Evolutionary conservation across 345 rosid species (phyloP).

Genomic region (Eucalyptus urophylla): DNA sequence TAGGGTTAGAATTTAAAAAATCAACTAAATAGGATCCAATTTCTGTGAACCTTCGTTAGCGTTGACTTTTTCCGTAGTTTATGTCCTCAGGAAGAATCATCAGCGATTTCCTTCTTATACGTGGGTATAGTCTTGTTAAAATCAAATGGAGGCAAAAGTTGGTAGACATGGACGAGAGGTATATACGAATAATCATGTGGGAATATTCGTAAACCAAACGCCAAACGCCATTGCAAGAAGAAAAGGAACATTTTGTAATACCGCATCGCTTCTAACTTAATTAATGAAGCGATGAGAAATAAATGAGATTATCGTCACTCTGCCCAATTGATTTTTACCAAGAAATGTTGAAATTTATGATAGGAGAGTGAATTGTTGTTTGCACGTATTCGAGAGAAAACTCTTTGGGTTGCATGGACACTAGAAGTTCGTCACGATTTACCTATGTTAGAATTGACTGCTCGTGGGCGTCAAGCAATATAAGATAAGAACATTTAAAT

Average conservation of each 20-base stretch:
- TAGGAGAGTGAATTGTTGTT: neutral
- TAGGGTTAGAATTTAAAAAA: neutral
- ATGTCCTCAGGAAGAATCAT: neutral
- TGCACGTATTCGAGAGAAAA: no score
- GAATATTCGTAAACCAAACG: neutral
- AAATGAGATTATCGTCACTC: neutral
- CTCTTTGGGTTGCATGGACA: neutral
- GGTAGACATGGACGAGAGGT: neutral
- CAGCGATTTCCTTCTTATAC: neutral
- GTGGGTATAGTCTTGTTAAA: neutral
- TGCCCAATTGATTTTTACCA: neutral
- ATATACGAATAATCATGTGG: neutral
- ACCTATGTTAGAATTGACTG: neutral
- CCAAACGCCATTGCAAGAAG: neutral
- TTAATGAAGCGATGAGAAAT: neutral
- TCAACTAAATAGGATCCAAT: neutral
- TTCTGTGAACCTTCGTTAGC: neutral
- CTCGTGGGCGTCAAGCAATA: neutral
- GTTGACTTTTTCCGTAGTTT: neutral
- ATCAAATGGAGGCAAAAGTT: neutral
- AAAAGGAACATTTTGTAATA: neutral
- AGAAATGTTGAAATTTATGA: neutral
- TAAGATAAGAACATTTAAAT: neutral
- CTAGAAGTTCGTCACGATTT: neutral
- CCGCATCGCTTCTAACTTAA: neutral